Conservation (phyloP, 257 asterid genomes). For the Solanum pinnatisectum region DNA sequence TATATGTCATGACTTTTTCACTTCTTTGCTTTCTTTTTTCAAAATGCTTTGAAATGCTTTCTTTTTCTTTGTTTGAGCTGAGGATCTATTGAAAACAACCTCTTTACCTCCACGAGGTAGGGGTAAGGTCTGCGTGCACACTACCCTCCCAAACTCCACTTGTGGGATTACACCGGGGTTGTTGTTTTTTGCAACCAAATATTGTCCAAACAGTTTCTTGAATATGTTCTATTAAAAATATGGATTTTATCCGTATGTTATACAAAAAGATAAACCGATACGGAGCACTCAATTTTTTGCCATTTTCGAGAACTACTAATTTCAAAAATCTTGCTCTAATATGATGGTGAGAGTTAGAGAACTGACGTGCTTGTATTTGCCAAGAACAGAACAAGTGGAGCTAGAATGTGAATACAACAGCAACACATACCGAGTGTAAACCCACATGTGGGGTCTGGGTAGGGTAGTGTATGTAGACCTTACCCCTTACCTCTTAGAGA, state of each 20-base stretch:
- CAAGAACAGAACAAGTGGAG: not conserved
- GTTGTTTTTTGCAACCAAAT: not conserved
- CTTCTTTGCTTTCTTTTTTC: not conserved
- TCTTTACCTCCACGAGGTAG: not conserved
- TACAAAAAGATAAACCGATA: not conserved
- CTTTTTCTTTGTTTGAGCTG: not conserved
- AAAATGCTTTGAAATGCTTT: not conserved
- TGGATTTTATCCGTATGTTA: not conserved
- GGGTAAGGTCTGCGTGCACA: not conserved
- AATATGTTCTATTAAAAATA: no score
- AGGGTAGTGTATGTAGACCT: not conserved
- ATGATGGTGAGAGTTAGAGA: not conserved
- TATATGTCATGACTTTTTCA: not conserved
- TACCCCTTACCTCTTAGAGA: not conserved
- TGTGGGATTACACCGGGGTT: not conserved
- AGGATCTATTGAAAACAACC: not conserved
- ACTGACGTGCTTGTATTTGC: not conserved
- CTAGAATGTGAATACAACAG: not conserved
- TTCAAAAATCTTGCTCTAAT: not conserved
- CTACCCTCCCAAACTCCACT: not conserved
- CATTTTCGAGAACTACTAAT: not conserved
- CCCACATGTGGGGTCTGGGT: not conserved
- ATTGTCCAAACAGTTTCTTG: not conserved
- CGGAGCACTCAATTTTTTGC: no score
- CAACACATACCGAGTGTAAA: not conserved